Percentiles rank a stretch among this genome's conserved stretches.
Evolutionary conservation across 1,284 basidiomycete species (phyloP).

Genomic region (Heterobasidion irregulare): DNA sequence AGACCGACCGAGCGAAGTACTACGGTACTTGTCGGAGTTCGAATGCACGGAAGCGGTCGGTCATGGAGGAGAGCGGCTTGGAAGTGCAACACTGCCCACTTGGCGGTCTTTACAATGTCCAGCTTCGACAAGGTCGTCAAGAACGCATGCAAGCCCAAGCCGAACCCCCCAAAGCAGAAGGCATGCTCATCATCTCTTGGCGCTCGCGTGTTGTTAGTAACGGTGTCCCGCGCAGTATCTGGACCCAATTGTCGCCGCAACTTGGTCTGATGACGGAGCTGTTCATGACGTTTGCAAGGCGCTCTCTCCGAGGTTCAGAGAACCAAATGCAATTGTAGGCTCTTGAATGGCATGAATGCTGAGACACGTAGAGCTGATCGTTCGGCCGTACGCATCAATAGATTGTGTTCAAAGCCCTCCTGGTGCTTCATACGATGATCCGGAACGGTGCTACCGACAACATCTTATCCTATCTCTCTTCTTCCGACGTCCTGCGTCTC

Average conservation of each 20-base stretch:
- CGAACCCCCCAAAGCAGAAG: constrained; percentile 89
- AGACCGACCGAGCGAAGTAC: too few relatives aligned
- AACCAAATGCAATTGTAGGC: constrained; percentile 83
- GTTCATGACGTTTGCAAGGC: constrained; percentile 90
- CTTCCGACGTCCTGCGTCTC: constrained; percentile 72
- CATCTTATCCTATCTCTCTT: constrained; percentile 76
- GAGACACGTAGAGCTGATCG: constrained; percentile 2
- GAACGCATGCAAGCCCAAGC: constrained; percentile 91
- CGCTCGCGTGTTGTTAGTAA: not conserved
- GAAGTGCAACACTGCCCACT: not conserved
- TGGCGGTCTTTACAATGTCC: constrained; percentile 38
- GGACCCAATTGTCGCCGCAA: constrained; percentile 91
- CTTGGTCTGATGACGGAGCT: constrained; percentile 88
- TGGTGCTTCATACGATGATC: constrained; percentile 94
- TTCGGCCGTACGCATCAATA: constrained; percentile 20
- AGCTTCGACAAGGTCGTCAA: constrained; percentile 85
- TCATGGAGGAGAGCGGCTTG: not conserved
- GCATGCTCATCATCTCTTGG: constrained; percentile 28
- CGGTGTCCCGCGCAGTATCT: constrained; percentile 41
- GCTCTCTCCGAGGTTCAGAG: constrained; percentile 75
- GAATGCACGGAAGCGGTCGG: not conserved
- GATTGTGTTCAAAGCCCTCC: constrained; percentile 95
- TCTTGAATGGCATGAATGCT: not conserved
- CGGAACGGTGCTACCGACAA: constrained; percentile 91
- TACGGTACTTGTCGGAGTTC: not conserved